Evolutionary conservation across 2,329 filamentous ascomycete species (phyloP).

Genomic region (Zasmidium cellare): DNA sequence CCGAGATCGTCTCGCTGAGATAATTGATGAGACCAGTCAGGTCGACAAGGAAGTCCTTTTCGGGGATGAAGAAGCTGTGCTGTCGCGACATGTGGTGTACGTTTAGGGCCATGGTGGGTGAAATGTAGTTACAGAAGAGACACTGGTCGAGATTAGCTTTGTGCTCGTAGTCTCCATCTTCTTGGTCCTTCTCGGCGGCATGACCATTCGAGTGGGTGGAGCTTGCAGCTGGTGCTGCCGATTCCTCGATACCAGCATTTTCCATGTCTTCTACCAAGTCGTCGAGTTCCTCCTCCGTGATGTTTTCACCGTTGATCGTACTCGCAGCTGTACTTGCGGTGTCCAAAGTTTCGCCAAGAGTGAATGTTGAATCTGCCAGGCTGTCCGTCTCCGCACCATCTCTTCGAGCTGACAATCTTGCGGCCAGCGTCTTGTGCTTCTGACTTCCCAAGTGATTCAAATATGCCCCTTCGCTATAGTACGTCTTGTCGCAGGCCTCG

Average conservation of each 20-base stretch:
- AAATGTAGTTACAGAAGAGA: constrained; percentile 89
- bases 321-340: constrained; percentile 49
- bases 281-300: constrained; percentile 72
- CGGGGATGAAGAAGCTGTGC: constrained; percentile 95
- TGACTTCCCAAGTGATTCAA: constrained; percentile 88
- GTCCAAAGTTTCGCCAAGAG: constrained; percentile 75
- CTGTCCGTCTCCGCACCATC: constrained; percentile 65
- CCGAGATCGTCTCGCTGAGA: constrained; percentile 75
- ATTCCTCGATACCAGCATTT: constrained; percentile 56
- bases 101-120: constrained; percentile 73
- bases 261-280: constrained; percentile 77
- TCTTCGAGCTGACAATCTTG: constrained; percentile 45
- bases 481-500: constrained; percentile 81
- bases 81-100: constrained; percentile 85
- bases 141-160: constrained; percentile 57
- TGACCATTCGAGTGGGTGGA: constrained; percentile 15
- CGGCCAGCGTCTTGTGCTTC: constrained; percentile 76
- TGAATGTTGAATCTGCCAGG: constrained; percentile 87
- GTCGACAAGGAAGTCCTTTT: constrained; percentile 79
- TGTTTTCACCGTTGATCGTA: constrained; percentile 51
- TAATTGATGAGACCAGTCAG: constrained; percentile 77
- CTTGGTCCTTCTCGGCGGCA: constrained; percentile 41
- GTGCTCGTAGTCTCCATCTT: constrained; percentile 34
- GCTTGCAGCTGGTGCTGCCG: background rate
- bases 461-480: constrained; percentile 95